phyloP scores from a whole-genome alignment of 768 basidiomycete genomes.

The Russula olivacea region DNA sequence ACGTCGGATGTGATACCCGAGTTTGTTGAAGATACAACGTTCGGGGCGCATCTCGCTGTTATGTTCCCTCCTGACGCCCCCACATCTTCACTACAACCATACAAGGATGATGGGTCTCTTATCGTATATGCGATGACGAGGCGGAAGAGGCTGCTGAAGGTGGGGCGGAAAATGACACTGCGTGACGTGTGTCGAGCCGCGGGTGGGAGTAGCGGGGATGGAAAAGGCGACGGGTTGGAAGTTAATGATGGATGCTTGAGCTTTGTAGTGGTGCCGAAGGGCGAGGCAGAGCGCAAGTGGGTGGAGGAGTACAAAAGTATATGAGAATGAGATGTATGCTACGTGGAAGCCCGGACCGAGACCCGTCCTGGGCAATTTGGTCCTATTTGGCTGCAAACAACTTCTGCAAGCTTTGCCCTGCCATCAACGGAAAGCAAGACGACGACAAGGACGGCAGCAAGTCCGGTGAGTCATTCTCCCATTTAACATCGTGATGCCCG shows the following conservation, averaged over 20 bases:
- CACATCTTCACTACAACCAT: conserved; percentile 46
- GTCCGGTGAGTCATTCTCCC: conserved; percentile 9
- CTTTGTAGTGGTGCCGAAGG: conserved; percentile 74
- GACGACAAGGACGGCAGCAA: conserved; percentile 17
- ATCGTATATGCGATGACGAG: conserved; percentile 81
- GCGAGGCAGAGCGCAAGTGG: conserved; percentile 75
- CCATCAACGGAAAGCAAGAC: conserved; percentile 13
- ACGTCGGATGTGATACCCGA: conserved; percentile 84
- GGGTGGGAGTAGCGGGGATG: conserved; percentile 41
- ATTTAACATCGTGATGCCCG: background rate
- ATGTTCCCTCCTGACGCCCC: conserved; percentile 76
- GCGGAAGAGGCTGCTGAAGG: conserved; percentile 72
- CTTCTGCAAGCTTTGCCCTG: background rate
- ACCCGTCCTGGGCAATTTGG: conserved; percentile 1
- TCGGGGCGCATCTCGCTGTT: conserved; percentile 63
- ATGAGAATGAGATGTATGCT: background rate
- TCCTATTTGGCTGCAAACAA: conserved; percentile 5
- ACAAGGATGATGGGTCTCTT: conserved; percentile 49
- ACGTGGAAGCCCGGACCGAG: conserved; percentile 8
- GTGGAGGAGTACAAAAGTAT: conserved; percentile 53
- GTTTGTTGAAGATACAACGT: conserved; percentile 81
- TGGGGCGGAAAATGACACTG: conserved; percentile 87
- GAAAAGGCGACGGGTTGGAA: conserved; percentile 84
- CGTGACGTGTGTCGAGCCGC: conserved; percentile 65
- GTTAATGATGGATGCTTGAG: conserved; percentile 76